These are phyloP conservation scores for Pisolithus sp. DNA, from an alignment of 768 basidiomycete species.

Conservation along the genomic window DNA sequence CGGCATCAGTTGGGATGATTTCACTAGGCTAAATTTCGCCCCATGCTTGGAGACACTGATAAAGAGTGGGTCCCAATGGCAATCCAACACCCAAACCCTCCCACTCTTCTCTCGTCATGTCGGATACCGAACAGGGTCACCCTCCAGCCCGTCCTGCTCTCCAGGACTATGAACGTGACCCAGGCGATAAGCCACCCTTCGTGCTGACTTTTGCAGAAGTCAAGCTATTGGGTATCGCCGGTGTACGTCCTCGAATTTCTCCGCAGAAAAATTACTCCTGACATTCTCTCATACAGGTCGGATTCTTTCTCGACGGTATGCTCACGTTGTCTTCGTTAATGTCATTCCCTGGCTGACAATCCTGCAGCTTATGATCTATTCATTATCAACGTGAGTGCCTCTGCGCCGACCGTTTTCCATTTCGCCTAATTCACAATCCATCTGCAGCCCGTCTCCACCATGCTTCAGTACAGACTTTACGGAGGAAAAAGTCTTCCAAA, in stretches of 20 bases:
- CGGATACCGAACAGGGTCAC: not conserved
- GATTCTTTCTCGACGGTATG: slow-evolving; percentile 65
- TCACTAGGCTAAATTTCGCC: too few species aligned
- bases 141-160: slow-evolving; percentile 8
- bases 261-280: not conserved
- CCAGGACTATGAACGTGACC: slow-evolving; percentile 24
- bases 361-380: slow-evolving; percentile 60
- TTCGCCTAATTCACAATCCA: not conserved
- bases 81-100: not conserved
- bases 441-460: slow-evolving; percentile 54
- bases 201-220: slow-evolving; percentile 41
- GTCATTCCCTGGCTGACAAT: slow-evolving; percentile 2
- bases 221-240: slow-evolving; percentile 57
- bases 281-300: slow-evolving; percentile 36
- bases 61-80: too few species aligned
- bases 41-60: too few species aligned
- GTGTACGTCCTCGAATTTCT: slow-evolving; percentile 33
- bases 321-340: slow-evolving; percentile 9
- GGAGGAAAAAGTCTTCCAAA: slow-evolving; percentile 44
- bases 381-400: slow-evolving; percentile 52
- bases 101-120: slow-evolving; percentile 8
- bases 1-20: too few species aligned
- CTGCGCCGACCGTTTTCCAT: not conserved
- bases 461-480: slow-evolving; percentile 62
- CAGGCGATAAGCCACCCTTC: slow-evolving; percentile 31